Evolutionary conservation across 2,329 filamentous ascomycete species (phyloP).

Genomic region (Diaporthe australafricana): DNA sequence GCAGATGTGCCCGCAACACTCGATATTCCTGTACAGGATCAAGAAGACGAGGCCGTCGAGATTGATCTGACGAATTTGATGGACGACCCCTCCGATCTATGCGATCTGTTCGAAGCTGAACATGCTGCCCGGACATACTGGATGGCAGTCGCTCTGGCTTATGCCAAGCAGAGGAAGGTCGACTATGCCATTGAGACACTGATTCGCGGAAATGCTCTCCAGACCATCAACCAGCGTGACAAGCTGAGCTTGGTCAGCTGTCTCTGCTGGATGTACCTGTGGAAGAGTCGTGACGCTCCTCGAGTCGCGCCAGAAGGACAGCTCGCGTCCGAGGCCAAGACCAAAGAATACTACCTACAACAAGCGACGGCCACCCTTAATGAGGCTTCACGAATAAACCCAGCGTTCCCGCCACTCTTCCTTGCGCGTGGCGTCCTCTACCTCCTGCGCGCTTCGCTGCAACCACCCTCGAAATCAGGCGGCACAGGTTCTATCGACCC

Average conservation of each 20-base stretch:
- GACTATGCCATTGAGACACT: constrained; percentile 84
- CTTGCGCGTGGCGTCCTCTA: constrained; percentile 91
- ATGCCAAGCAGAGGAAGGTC: constrained; percentile 94
- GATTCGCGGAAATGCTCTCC: constrained; percentile 78
- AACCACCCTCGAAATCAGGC: constrained; percentile 76
- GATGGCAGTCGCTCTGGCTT: constrained; percentile 97
- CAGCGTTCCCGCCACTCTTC: constrained; percentile 90
- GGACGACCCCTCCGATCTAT: constrained; percentile 95
- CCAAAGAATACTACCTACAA: constrained; percentile 93
- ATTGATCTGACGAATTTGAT: constrained; percentile 91
- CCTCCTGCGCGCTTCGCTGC: constrained; percentile 87
- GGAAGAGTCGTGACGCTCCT: constrained; percentile 86
- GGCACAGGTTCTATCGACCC: constrained; percentile 74
- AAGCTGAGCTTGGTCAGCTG: constrained; percentile 86
- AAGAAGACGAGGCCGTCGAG: constrained; percentile 83
- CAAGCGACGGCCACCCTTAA: constrained; percentile 92
- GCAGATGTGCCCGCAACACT: constrained; percentile 74
- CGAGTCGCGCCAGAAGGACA: constrained; percentile 72
- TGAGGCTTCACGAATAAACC: constrained; percentile 94
- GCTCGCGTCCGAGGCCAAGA: constrained; percentile 78
- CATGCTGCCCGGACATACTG: constrained; percentile 91
- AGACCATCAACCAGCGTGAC: constrained; percentile 80
- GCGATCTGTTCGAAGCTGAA: constrained; percentile 94
- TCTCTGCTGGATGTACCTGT: constrained; percentile 90
- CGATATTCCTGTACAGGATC: constrained; percentile 74